Base-by-base conservation (phyloP, 192 early-diverging fungal species). In the Geranomyces variabilis region DNA sequence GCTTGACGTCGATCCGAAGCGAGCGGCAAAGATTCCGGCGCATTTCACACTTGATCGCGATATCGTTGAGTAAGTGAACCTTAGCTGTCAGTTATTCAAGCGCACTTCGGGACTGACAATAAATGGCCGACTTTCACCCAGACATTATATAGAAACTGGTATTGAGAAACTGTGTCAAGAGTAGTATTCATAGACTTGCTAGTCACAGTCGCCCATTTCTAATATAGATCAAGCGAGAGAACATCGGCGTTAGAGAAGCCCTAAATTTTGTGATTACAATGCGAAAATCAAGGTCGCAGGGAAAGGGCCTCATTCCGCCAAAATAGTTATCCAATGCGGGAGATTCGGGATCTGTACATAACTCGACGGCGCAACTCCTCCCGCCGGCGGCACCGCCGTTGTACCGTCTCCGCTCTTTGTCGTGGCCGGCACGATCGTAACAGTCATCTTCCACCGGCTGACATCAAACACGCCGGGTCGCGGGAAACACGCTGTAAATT, bases 1-100 rank as follows among this genome's bases (percentile, higher is more conserved):
- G 28, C 79, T 94, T 9, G 92, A 94, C 73, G 74, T 91, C 24
- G 92, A 94, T 70, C 84, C 89, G 12, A 94, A 93, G 63, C 77
- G 81, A 48, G 73, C 89, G 10, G 46, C 51, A 44, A 90, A 90
- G 33, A 73, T 93, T 2, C 83, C 84, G 12, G 57, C 51, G 36
- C 87, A 90, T 64, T 76, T 71, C 24, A 71, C 76, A 57, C 79
- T 80, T 49, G 88, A 90, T 72, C 80, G 79, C 43, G 56, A 55
- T 9, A 89, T 93, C 43, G 84, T 89, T 0, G 62, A 72, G 4
- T 74, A 77, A 57, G 71, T 62, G 34, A 10, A n/a, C n/a, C n/a
- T n/a, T n/a, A n/a, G n/a, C n/a, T n/a, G n/a, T n/a, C n/a, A n/a
- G n/a, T n/a, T n/a, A n/a, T n/a, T n/a, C n/a, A n/a, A n/a, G n/a